phyloP scores from a whole-genome alignment of 306 rosid genomes.

The Cicer chorassanicum region DNA sequence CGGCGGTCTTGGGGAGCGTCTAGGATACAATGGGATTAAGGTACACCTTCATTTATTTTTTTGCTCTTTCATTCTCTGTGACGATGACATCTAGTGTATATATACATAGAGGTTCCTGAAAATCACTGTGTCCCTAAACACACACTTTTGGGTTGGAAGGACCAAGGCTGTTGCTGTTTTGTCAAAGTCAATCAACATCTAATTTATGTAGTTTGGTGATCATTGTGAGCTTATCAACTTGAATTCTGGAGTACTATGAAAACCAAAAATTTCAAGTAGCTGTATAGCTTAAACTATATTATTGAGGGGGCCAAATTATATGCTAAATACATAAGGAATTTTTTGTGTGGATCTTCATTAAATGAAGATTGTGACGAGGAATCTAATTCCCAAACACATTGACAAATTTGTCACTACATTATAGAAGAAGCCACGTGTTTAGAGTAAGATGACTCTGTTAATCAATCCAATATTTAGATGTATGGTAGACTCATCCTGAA shows the following conservation, averaged over 20 bases:
- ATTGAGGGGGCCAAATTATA: slow-evolving; percentile 4
- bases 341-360: slow-evolving; percentile 8
- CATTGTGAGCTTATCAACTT: slow-evolving; percentile 12
- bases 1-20: slow-evolving; percentile 99
- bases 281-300: neutral
- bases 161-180: slow-evolving; percentile 25
- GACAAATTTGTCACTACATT: neutral
- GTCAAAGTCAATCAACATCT: slow-evolving; percentile 9
- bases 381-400: slow-evolving; percentile 2
- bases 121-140: neutral
- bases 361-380: neutral
- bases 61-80: neutral
- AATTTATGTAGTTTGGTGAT: slow-evolving; percentile 18
- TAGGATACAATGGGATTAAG: slow-evolving; percentile 97
- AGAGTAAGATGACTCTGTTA: neutral
- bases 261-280: neutral
- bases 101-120: neutral
- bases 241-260: neutral
- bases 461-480: neutral
- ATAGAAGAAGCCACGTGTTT: slow-evolving; percentile 16
- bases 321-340: neutral
- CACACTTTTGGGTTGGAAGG: slow-evolving; percentile 1
- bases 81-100: slow-evolving; percentile 19
- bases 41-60: slow-evolving; percentile 40
- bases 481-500: neutral